Conservation (phyloP, 768 basidiomycete species). For the Rhodotorula toruloides region DNA sequence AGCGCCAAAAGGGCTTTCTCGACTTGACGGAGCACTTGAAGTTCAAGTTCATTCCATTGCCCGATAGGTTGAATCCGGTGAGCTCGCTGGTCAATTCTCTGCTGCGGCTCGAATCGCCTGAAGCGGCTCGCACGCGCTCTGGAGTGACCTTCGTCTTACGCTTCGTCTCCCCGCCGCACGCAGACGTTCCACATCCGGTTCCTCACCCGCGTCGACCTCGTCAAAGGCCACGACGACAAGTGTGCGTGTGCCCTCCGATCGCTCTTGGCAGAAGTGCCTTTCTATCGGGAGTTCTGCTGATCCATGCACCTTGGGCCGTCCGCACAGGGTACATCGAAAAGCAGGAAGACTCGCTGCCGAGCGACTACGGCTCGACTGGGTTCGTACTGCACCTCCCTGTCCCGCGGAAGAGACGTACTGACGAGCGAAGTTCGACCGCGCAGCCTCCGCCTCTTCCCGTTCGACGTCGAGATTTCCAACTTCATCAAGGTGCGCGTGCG, state of each 20-base stretch:
- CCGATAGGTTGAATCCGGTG: slow-evolving; percentile 17
- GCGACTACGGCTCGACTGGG: slow-evolving; percentile 28
- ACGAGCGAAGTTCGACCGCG: no score
- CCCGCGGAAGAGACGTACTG: not conserved
- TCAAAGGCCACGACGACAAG: slow-evolving; percentile 7
- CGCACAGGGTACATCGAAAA: slow-evolving; percentile 15
- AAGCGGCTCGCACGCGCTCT: not conserved
- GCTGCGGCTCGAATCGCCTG: not conserved
- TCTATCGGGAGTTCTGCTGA: no score
- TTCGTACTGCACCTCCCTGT: not conserved
- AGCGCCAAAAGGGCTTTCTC: slow-evolving; percentile 6
- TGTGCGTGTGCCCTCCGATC: not conserved
- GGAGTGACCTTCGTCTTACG: not conserved
- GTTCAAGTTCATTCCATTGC: slow-evolving; percentile 16
- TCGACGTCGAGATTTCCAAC: slow-evolving; percentile 20
- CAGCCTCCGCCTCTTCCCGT: slow-evolving; percentile 17
- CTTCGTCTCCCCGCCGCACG: no score
- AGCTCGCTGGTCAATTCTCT: not conserved
- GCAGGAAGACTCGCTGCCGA: slow-evolving; percentile 32
- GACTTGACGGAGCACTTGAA: slow-evolving; percentile 27
- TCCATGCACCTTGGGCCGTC: no score
- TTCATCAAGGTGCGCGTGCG: slow-evolving; percentile 20
- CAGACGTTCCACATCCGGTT: slow-evolving; percentile 30
- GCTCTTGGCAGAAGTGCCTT: not conserved
- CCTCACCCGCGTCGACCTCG: slow-evolving; percentile 26